Percentiles rank a stretch among this genome's conserved stretches.
These are phyloP conservation scores for Gyrodon lividus DNA, from an alignment of 768 basidiomycete genomes.

Conservation along the genomic window DNA sequence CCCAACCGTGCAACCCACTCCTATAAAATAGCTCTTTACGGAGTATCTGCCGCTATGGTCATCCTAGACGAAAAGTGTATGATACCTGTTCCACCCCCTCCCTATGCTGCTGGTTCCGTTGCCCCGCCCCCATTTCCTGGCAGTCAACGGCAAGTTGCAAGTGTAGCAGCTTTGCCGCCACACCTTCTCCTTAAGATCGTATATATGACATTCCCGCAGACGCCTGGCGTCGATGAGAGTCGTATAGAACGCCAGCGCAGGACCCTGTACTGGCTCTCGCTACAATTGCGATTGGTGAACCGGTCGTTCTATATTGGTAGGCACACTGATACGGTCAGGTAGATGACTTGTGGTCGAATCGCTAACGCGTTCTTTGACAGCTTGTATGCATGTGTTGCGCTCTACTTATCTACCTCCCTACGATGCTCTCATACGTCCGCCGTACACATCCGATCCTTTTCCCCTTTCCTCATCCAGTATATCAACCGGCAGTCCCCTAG, in stretches of 20 bases:
- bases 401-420: constrained; percentile 73
- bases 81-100: constrained; percentile 35
- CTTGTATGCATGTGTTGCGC: constrained; percentile 80
- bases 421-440: constrained; percentile 54
- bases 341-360: neutral
- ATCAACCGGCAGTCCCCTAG: constrained; percentile 29
- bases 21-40: constrained; percentile 3
- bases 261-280: constrained; percentile 70
- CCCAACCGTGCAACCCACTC: neutral
- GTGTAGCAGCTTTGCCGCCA: constrained; percentile 45
- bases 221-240: constrained; percentile 38
- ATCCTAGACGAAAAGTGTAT: constrained; percentile 44
- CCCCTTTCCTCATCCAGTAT: constrained; percentile 42
- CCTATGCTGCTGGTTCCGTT: constrained; percentile 29
- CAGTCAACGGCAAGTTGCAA: constrained; percentile 6
- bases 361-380: constrained; percentile 32
- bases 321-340: neutral
- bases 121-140: constrained; percentile 38
- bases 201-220: constrained; percentile 58
- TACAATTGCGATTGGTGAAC: constrained; percentile 62
- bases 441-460: constrained; percentile 80
- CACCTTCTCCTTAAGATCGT: constrained; percentile 72
- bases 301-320: constrained; percentile 65
- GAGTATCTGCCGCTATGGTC: constrained; percentile 35
- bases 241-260: constrained; percentile 56